phyloP scores from a whole-genome alignment of 768 basidiomycete species.

The Clitopilus hobsonii region DNA sequence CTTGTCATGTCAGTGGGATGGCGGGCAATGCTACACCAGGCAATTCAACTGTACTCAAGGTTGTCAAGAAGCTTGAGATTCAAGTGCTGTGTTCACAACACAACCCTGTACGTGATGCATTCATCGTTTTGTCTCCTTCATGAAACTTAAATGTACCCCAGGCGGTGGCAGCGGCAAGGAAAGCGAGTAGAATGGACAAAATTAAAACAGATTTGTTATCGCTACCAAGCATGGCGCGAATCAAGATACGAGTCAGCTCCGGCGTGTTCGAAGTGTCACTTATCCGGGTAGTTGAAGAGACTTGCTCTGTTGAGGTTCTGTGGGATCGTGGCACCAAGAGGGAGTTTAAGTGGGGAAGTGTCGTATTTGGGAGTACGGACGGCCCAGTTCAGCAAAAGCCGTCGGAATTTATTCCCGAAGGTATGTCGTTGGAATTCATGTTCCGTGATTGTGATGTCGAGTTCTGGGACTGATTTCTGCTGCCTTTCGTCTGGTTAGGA shows the following conservation, averaged over 20 bases:
- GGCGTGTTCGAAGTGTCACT: constrained; percentile 87
- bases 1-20: background rate
- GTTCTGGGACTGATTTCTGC: constrained; percentile 3
- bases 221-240: constrained; percentile 64
- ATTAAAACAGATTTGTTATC: constrained; percentile 67
- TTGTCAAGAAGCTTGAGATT: constrained; percentile 69
- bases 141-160: constrained; percentile 21
- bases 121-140: background rate
- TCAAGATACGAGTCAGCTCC: constrained; percentile 80
- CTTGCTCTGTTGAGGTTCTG: constrained; percentile 68
- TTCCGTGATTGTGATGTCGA: background rate
- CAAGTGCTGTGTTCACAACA: constrained; percentile 83
- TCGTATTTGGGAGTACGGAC: constrained; percentile 73
- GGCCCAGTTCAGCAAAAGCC: constrained; percentile 71
- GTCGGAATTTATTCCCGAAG: constrained; percentile 43
- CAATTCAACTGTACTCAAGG: constrained; percentile 45
- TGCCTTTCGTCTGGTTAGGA: constrained; percentile 11
- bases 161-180: constrained; percentile 73
- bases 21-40: constrained; percentile 5
- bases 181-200: constrained; percentile 69
- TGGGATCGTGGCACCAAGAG: constrained; percentile 74
- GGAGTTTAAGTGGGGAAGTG: constrained; percentile 81
- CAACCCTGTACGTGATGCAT: constrained; percentile 68
- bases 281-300: constrained; percentile 64
- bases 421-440: constrained; percentile 36